Base-by-base conservation (phyloP, 2,329 filamentous ascomycete species). In the Aspergillus ibericus region DNA sequence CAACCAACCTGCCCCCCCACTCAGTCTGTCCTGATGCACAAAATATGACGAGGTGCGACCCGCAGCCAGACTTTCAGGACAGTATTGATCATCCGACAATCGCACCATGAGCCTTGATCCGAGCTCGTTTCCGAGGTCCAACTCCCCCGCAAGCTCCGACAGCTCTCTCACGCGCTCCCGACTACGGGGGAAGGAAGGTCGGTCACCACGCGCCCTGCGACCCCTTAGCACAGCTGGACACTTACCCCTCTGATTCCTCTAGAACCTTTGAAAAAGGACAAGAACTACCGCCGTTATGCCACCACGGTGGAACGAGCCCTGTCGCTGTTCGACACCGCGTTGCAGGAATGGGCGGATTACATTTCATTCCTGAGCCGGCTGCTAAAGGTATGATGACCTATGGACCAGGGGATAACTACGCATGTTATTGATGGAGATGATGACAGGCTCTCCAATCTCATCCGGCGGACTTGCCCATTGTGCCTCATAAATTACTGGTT, bases 261-360 rank as follows among this genome's bases (percentile, higher is more conserved):
- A 78, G 75, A 75, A 12, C 69, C 70, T 35, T 56, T 76, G 42
- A 78, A 81, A 67, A 86, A 85, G 67, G 85, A 89, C 70, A 88
- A 88, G 66, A 80, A 77, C 60, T 93, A 91, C 73, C 91, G 93
- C 65, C 90, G 93, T 75, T 99, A 98, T 85, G 92, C 92, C 46
- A 86, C 88, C 50, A 90, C 87, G 59, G 88, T 99, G 65, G 93
- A 98, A 71, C 87, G 92, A 74, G 90, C 92, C 34, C 83, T 99
- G 62, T 85, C 90, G 47, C 83, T 96, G 34, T 99, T 97, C 79
- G 95, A 99, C 73, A 93, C 91, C 15, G 88, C 92, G 29, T 82
- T 97, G 66, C 92, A 98, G 77, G 95, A 99, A 86, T 99, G 95
- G 95, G 95, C 96, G 50, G 95, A 99, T 78, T 99, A 99, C 73